Base-by-base conservation (phyloP, 1,284 basidiomycete species). In the Apiotrichum laibachii region DNA sequence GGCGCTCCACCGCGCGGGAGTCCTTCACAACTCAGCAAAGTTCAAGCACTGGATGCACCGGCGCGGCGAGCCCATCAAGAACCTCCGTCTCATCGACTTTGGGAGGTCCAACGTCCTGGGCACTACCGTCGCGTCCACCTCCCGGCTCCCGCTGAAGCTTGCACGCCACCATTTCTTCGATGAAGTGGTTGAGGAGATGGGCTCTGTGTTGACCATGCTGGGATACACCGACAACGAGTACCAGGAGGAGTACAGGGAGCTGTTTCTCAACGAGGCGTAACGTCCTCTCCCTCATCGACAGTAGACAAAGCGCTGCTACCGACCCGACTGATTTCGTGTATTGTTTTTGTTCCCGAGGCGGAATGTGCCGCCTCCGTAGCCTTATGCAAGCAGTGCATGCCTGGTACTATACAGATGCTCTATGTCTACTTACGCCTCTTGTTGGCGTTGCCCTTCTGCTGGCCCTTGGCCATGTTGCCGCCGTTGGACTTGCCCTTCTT, bases 21-120 rank as follows among this genome's bases (percentile, higher is more conserved):
- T 57, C 3, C 45, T 57, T 7, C 56, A 57, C 21, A 16, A 12
- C 16, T 47, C 50, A 9, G 26, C 44, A 6, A 48, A 35, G 44
- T 40, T n/a, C 45, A 57, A 57, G 45, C 56, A 57, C 50, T 57
- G 56, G 56, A 45, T 57, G 34, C 9, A 13, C 3, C 34, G 18
- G 6, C 9, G 1, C 7, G 37, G 37, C 18, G 33, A 19, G n/a
- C 35, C 35, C 18, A 26, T 50, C 46, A 16, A 16, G 13, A 26
- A 13, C 8, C 43, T 58, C 7, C 49, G 50, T 31, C 44, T 61
- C 5, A 43, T 58, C 45, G 53, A 54, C 49, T 61, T 61, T 34
- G 43, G 35, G 9, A 18, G 13, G 7, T 50, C 56, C 4, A 21
- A 13, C 13, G 16, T 43, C 9, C 50, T 35, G 11, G 9, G 21